Evolutionary conservation across 768 basidiomycete species (phyloP).

Genomic region (Mycena vulgaris): DNA sequence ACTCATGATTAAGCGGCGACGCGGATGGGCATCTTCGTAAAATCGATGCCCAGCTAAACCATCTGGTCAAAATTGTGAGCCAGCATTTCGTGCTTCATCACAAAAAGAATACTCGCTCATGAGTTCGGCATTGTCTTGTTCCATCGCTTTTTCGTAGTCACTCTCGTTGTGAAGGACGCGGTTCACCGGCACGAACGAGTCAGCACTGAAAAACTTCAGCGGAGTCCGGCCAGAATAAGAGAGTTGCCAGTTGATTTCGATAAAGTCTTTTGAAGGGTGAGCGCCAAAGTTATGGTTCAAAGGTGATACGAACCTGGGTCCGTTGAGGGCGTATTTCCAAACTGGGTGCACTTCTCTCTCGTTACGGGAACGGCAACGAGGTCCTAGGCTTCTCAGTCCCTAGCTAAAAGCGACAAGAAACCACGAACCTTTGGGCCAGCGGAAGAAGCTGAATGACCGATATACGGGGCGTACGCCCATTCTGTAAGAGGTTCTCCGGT

Average conservation of each 20-base stretch:
- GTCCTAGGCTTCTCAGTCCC: constrained; percentile 41
- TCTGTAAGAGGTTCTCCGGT: constrained; percentile 33
- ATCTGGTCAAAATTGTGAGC: constrained; percentile 33
- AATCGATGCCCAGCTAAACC: constrained; percentile 49
- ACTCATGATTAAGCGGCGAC: constrained; percentile 40
- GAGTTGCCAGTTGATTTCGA: constrained; percentile 53
- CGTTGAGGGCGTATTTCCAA: not conserved
- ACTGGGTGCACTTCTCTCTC: constrained; percentile 45
- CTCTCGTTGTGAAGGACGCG: constrained; percentile 41
- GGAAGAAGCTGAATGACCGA: constrained; percentile 37
- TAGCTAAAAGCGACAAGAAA: not conserved
- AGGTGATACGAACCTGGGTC: constrained; percentile 20
- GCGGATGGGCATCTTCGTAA: constrained; percentile 47
- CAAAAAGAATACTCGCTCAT: constrained; percentile 38
- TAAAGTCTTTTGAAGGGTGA: constrained; percentile 30
- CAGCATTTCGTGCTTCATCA: not conserved
- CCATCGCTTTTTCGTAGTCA: constrained; percentile 39
- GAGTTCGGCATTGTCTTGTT: constrained; percentile 45
- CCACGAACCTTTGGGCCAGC: constrained; percentile 50
- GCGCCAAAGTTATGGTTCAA: not conserved
- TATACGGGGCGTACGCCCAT: constrained; percentile 51
- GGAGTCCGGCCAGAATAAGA: constrained; percentile 47
- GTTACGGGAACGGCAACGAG: constrained; percentile 50
- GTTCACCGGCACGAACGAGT: constrained; percentile 20
- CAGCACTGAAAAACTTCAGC: constrained; percentile 39